Conservation (phyloP, 495 filamentous ascomycete species). For the Tuber borchii region DNA sequence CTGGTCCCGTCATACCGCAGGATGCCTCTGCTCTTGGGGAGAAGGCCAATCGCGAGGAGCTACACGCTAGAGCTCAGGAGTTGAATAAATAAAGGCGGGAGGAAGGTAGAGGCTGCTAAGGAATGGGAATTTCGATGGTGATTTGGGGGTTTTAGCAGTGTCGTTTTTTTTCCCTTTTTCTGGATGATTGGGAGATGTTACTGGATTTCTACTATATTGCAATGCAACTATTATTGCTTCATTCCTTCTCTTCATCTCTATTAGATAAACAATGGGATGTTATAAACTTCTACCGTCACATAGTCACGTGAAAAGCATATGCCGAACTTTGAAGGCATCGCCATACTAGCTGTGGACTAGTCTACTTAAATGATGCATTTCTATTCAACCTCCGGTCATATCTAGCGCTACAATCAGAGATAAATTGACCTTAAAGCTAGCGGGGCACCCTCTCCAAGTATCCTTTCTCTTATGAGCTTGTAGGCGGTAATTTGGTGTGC, state of each 20-base stretch:
- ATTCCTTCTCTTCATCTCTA: not conserved
- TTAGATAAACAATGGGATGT: not conserved
- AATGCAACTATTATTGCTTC: not conserved
- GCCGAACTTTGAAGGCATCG: not conserved
- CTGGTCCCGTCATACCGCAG: conserved; percentile 37
- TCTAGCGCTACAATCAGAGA: not conserved
- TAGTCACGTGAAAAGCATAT: not conserved
- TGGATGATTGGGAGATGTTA: not conserved
- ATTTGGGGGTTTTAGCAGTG: not conserved
- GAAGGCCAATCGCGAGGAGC: conserved; percentile 26
- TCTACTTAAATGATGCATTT: not conserved
- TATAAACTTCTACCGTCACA: not conserved
- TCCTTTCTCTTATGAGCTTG: conserved; percentile 3
- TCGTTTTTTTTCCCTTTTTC: not conserved
- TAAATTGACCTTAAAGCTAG: not conserved
- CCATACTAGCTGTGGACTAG: not conserved
- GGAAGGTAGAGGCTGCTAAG: not conserved
- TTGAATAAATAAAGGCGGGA: conserved; percentile 31
- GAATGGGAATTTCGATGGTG: not conserved
- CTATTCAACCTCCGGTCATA: not conserved
- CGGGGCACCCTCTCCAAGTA: not conserved
- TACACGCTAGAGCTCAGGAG: conserved; percentile 32
- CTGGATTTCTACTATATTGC: not conserved
- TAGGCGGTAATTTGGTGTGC: conserved; percentile 53
- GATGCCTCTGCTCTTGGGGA: conserved; percentile 32